Evolutionary conservation across 345 rosid genomes (phyloP), one percentile per base, ranked within the genome.

Genomic region (Eutrema yunnanense): DNA sequence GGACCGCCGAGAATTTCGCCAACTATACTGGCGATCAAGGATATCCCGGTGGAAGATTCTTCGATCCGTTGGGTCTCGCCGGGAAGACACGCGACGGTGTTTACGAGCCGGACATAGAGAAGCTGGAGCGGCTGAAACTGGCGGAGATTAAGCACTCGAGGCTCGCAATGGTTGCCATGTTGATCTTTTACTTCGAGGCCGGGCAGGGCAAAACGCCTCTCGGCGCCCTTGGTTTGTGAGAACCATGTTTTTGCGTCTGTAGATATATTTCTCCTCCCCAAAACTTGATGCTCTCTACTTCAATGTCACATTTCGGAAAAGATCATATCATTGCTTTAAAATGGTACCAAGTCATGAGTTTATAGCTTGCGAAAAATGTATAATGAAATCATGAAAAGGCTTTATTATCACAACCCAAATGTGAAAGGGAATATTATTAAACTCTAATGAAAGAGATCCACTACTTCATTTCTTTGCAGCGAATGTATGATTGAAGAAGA

Each of bases 121-220:
- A 87, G 88, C 89, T 95, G 2, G 97, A 95, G 67, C 82, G 99
- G 78, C 80, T 95, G 27, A 91, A 95, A 70, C 49, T 95, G 64
- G 99, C 99, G 2, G 99, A 95, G 92, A 95, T 95, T 27, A 95
- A 95, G 83, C 99, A 95, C 40, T 86, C 99, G 4, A 89, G 99
- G 75, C 65, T 95, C 50, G 98, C 97, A 8, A 94, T 94, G 98
- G 0, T 94, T 66, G 98, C 98, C 0, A 91, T 94, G 98, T 74
- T 94, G 83, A 85, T 86, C 72, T 94, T 94, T 77, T 94, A 94
- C 86, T 89, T 94, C 10, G 98, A 94, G 73, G 97, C 97, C 54
- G 97, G 98, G 0, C 98, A 94, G 76, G 97, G 98, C 5, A 94
- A 94, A 81, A 91, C 98, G 3, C 98, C 98, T 43, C 95, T 94